phyloP scores from a whole-genome alignment of 139 green algal species.

The Trebouxia sp. region DNA sequence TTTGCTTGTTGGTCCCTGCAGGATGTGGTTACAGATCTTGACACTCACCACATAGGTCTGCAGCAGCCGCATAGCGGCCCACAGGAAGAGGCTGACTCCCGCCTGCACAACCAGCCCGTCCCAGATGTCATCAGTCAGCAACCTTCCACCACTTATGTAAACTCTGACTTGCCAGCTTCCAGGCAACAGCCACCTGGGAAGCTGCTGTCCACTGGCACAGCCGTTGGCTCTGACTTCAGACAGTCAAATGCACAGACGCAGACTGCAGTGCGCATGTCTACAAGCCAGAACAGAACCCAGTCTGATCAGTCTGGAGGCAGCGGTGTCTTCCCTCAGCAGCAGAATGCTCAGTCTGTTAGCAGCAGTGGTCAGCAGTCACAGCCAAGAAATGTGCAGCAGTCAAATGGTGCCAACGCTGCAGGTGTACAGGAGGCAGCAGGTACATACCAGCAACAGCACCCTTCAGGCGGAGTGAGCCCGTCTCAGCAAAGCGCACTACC shows the following conservation, averaged over 20 bases:
- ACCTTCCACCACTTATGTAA: background rate
- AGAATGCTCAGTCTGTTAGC: background rate
- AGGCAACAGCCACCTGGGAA: background rate
- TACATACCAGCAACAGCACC: background rate
- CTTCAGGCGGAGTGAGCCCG: background rate
- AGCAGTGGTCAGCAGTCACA: background rate
- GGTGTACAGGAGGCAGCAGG: background rate
- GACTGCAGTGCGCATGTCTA: background rate
- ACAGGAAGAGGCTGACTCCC: constrained; percentile 1
- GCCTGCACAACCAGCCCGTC: constrained; percentile 5
- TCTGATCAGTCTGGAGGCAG: background rate
- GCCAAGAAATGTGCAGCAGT: background rate
- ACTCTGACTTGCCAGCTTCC: background rate
- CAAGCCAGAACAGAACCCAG: background rate
- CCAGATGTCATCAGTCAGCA: background rate
- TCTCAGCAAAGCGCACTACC: background rate
- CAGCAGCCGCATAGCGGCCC: background rate
- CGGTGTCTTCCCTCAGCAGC: background rate
- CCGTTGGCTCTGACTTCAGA: no score
- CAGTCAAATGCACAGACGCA: background rate
- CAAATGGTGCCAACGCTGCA: no score
- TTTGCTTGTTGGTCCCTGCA: no score
- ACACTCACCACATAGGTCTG: background rate
- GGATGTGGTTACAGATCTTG: constrained; percentile 7
- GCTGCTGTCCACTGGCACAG: background rate